These are phyloP conservation scores for Vaccinium vitisidaea DNA, from an alignment of 148 eudicot genomes.

Conservation along the genomic window DNA sequence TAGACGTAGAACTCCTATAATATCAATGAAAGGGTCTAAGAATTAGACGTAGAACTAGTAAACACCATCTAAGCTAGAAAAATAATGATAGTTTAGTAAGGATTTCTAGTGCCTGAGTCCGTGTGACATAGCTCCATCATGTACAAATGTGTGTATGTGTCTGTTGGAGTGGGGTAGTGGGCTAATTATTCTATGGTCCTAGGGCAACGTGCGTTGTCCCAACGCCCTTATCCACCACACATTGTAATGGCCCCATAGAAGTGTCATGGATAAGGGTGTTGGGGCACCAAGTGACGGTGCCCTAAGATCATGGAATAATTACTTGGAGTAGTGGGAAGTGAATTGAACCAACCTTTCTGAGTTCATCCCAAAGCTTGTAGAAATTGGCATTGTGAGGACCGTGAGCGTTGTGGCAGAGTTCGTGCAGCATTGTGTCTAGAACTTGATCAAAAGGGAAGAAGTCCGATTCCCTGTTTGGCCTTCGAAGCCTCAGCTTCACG, in stretches of 20 bases:
- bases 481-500: slow-evolving; percentile 85
- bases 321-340: background rate
- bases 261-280: too few species aligned
- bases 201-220: too few species aligned
- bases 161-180: too few species aligned
- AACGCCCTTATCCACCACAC: too few species aligned
- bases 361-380: slow-evolving; percentile 95
- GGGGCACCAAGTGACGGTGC: too few species aligned
- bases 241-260: too few species aligned
- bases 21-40: background rate
- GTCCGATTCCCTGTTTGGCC: slow-evolving; percentile 64
- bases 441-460: slow-evolving; percentile 67
- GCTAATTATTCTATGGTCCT: too few species aligned
- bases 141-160: background rate
- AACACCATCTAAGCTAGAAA: background rate
- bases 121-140: background rate
- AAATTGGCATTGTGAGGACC: slow-evolving; percentile 92
- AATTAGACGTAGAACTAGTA: background rate
- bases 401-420: slow-evolving; percentile 83
- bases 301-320: too few species aligned
- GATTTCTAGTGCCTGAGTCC: background rate
- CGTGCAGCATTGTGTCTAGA: slow-evolving; percentile 96
- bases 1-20: background rate
- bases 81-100: too few species aligned
- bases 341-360: slow-evolving; percentile 59